Base-by-base conservation (phyloP, 805 yeast genomes). In the Jamesozyma jinghongensis region DNA sequence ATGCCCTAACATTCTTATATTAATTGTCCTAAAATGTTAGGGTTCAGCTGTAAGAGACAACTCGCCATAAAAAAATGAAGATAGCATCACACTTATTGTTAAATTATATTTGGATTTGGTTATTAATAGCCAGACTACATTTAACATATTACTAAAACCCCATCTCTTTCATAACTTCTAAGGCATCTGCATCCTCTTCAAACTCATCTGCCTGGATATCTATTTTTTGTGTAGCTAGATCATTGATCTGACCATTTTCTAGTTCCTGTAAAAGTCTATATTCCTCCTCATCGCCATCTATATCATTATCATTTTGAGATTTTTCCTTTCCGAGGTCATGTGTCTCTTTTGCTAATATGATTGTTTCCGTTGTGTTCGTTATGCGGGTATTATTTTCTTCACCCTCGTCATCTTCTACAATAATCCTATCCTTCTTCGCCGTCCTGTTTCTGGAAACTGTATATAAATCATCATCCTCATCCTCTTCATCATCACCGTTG, bases 121-220 rank as follows among this genome's bases (percentile, higher is more conserved):
- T n/a, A n/a, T n/a, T n/a, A n/a, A n/a, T n/a, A n/a, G n/a, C n/a
- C n/a, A n/a, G n/a, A n/a, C n/a, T n/a, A n/a, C n/a, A n/a, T n/a
- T n/a, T n/a, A n/a, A n/a, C n/a, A n/a, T n/a, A n/a, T n/a, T n/a
- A 22, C 10, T 22, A 16, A 26, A 22, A 25, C 14, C 37, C 39
- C 28, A 36, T 17, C 31, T 51, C 56, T 43, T 46, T 46, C 57
- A 54, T 51, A 22, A 46, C 53, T n/a, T 47, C 53, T 37, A 54
- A 16, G 11, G 51, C 59, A n/a, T 51, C 57, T 36, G 50, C 49
- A 35, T 54, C 59, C 19, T 52, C 57, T 8, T 44, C 46, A 19
- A 42, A 43, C 2, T 42, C 42, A 12, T 48, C 50, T 14, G 32
- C 46, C 5, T 27, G 27, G 4, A 14, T 27, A 4, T 17, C 13